phyloP scores from a whole-genome alignment of 345 rosid genomes.

The Sisymbrium altissimum region DNA sequence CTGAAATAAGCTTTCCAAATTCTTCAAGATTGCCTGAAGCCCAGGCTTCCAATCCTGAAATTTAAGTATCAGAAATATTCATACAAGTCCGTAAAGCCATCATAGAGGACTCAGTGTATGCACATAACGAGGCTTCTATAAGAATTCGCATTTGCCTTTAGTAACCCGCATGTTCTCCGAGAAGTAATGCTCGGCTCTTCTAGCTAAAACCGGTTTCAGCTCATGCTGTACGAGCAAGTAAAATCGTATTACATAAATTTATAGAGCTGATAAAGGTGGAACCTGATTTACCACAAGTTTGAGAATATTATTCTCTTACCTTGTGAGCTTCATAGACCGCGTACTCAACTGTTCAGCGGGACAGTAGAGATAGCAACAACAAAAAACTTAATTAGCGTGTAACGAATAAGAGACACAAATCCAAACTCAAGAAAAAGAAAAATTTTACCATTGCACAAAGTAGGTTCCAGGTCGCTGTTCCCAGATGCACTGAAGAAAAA shows the following conservation, averaged over 20 bases:
- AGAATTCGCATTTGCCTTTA: slow-evolving; percentile 45
- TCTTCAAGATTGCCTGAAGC: slow-evolving; percentile 59
- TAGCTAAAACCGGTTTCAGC: slow-evolving; percentile 55
- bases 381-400: neutral
- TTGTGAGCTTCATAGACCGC: slow-evolving; percentile 68
- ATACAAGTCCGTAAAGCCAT: neutral
- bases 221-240: slow-evolving; percentile 42
- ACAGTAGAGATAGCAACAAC: slow-evolving; percentile 17
- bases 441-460: slow-evolving; percentile 66
- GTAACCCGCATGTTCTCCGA: slow-evolving; percentile 75
- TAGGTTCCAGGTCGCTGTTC: slow-evolving; percentile 46
- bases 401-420: neutral
- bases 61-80: slow-evolving; percentile 2
- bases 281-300: neutral
- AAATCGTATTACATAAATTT: neutral
- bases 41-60: slow-evolving; percentile 86
- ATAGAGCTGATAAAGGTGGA: neutral
- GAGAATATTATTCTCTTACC: slow-evolving; percentile 43
- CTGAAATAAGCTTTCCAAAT: slow-evolving; percentile 78
- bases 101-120: neutral
- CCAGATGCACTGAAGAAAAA: slow-evolving; percentile 63
- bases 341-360: slow-evolving; percentile 52
- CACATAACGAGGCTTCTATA: neutral
- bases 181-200: slow-evolving; percentile 90
- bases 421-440: neutral